Evolutionary conservation across 1,284 basidiomycete genomes (phyloP), one percentile per base, ranked within the genome.

Genomic region (Puccinia polysora): DNA sequence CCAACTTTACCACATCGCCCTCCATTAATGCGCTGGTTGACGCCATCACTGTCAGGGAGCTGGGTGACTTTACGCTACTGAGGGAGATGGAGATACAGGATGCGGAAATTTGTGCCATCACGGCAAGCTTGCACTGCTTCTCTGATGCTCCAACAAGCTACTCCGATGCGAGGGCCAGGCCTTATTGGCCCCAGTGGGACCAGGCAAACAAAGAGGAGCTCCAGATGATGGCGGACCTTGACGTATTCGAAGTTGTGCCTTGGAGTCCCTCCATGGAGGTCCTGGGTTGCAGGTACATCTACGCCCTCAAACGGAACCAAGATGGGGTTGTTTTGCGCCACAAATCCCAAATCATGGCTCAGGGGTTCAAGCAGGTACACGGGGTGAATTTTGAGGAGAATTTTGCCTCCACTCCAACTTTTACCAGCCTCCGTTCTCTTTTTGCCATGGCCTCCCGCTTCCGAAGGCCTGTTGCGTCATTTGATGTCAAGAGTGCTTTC

Each of bases 391-490:
- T 50, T 4, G 30, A 25, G 1, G 47, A 52, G n/a, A 50, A 43
- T 1, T 65, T 65, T 34, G 50, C 63, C 2, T 30, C 63, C 2
- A 56, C 67, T 2, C 45, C 65, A 10, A 67, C 65, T 20, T 67
- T 67, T 30, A n/a, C 64, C 3, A 20, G 18, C 0, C 32, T 55
- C 18, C 50, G 52, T 8, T n/a, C 38, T 7, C 12, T 67, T 2
- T 14, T 56, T 2, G 18, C 38, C 0, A 56, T 67, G 0, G 32
- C 65, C 1, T 49, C 65, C 12, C 14, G n/a, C 6, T 7, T 40
- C 6, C 1, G 1, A 0, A 55, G 65, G 65, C 32, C 20, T 3
- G 34, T 55, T 3, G 15, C 18, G 1, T 30, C 18, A 2, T 65
- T 67, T 40, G 52, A 67, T 38, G 32, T 67, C n/a, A 49, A 23